phyloP scores from a whole-genome alignment of 2,329 filamentous ascomycete genomes.

The Didymella pinodella region DNA sequence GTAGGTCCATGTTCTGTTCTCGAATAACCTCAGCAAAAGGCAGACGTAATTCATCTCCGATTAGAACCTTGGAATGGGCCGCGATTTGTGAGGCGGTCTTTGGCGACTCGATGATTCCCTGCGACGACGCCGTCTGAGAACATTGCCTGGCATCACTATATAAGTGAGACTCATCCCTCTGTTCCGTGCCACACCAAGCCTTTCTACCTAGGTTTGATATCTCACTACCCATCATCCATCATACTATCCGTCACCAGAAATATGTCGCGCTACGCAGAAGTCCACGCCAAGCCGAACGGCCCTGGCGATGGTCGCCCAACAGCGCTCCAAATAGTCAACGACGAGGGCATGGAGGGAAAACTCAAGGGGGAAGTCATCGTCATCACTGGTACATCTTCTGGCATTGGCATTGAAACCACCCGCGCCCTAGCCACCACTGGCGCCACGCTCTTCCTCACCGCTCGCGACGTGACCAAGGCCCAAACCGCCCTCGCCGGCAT shows the following conservation, averaged over 20 bases:
- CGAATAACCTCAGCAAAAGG: neutral
- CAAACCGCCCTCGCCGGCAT: neutral
- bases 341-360: conserved; percentile 36
- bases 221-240: neutral
- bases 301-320: conserved; percentile 54
- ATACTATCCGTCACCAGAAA: neutral
- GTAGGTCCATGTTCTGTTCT: neutral
- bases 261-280: conserved; percentile 5
- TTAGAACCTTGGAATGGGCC: neutral
- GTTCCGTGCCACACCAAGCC: neutral
- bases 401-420: neutral
- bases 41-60: neutral
- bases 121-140: neutral
- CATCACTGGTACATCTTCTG: neutral
- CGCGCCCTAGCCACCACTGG: neutral
- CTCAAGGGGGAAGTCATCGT: neutral
- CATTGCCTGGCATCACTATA: neutral
- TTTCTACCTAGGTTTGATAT: neutral
- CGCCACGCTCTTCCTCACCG: neutral
- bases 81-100: neutral
- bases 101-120: neutral
- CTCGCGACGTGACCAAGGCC: neutral
- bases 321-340: conserved; percentile 51
- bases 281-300: conserved; percentile 28
- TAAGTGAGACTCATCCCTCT: neutral